Conservation (phyloP, 495 filamentous ascomycete genomes). For the Patellaria atrata region DNA sequence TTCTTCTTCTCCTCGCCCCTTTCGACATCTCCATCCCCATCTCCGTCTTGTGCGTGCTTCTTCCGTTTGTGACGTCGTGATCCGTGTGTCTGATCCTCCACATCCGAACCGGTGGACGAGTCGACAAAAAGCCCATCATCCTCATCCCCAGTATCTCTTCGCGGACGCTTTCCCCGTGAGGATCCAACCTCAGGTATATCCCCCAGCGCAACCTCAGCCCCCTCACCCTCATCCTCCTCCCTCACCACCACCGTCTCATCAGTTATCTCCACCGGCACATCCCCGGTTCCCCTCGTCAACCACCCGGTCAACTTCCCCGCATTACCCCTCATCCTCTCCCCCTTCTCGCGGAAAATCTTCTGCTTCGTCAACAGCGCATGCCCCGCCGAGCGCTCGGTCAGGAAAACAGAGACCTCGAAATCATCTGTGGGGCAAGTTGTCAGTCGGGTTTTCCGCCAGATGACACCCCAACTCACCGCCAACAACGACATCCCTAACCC, state of each 20-base stretch:
- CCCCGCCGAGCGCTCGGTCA: constrained; percentile 74
- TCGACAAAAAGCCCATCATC: constrained; percentile 4
- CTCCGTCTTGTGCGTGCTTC: constrained; percentile 23
- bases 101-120: constrained; percentile 9
- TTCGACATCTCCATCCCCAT: constrained; percentile 7
- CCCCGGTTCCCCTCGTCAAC: constrained; percentile 32
- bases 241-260: constrained; percentile 22
- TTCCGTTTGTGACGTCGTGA: constrained; percentile 34
- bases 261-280: constrained; percentile 29
- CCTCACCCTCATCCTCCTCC: constrained; percentile 21
- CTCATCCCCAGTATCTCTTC: constrained; percentile 13
- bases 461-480: constrained; percentile 42
- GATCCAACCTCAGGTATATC: not conserved
- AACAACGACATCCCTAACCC: constrained; percentile 75
- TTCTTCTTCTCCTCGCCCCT: constrained; percentile 76
- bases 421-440: constrained; percentile 45
- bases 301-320: constrained; percentile 42
- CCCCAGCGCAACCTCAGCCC: constrained; percentile 4
- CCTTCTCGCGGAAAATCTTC: constrained; percentile 51
- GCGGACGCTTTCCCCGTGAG: constrained; percentile 5
- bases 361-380: constrained; percentile 77
- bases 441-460: constrained; percentile 2
- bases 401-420: constrained; percentile 86
- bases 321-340: constrained; percentile 38
- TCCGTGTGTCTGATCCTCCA: constrained; percentile 5